Conservation (phyloP, 331 rosid genomes). For the Ulmus americana region DNA sequence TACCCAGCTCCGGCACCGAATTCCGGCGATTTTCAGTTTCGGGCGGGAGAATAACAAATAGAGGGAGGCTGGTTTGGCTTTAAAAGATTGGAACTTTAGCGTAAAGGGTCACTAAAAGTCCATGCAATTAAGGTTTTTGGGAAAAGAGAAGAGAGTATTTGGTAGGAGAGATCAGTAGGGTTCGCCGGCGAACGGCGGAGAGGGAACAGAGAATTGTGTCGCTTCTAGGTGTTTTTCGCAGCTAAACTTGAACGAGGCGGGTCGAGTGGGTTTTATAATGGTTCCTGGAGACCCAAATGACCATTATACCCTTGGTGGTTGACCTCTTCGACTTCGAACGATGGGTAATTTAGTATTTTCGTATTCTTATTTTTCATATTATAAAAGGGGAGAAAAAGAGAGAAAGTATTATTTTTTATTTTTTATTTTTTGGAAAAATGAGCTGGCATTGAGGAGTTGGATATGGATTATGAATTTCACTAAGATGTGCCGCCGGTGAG, state of each 20-base stretch:
- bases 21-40: slow-evolving; percentile 17
- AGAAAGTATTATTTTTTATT: too few relatives aligned
- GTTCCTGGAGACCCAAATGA: background rate
- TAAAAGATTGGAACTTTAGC: background rate
- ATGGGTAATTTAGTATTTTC: background rate
- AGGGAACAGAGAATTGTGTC: background rate
- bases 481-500: background rate
- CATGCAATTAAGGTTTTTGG: background rate
- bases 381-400: background rate
- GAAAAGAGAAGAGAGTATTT: background rate
- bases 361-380: too few relatives aligned
- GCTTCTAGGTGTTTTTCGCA: slow-evolving; percentile 37
- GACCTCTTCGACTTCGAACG: background rate
- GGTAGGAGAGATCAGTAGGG: background rate
- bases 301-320: background rate
- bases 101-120: slow-evolving; percentile 1
- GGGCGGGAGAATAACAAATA: background rate
- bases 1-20: slow-evolving; percentile 31
- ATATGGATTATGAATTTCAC: background rate
- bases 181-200: slow-evolving; percentile 2
- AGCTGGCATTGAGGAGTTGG: background rate
- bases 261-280: slow-evolving; percentile 31
- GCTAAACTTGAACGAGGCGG: slow-evolving; percentile 37
- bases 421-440: background rate
- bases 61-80: background rate